These are phyloP conservation scores for Zizania palustris DNA, from an alignment of 202 grass and related monocot species.

Conservation along the genomic window DNA sequence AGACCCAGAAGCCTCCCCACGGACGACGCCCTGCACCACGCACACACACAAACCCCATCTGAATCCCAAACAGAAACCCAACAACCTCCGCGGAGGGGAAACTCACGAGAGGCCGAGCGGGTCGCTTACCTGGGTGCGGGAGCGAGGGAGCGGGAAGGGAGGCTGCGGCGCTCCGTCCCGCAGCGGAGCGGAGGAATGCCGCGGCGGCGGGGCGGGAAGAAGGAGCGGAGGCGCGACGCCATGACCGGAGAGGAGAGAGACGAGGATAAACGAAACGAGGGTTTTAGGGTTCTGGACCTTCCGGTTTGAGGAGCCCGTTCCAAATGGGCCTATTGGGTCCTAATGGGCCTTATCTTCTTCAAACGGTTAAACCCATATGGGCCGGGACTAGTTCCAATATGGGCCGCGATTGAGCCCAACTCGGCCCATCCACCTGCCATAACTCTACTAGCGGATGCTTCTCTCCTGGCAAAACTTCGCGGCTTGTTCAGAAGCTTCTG, in stretches of 20 bases:
- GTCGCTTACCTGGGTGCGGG: slow-evolving; percentile 40
- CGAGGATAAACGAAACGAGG: neutral
- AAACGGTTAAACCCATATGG: no score
- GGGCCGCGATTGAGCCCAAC: neutral
- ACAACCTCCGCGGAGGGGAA: neutral
- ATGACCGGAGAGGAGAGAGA: slow-evolving; percentile 36
- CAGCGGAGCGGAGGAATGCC: slow-evolving; percentile 45
- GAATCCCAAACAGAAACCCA: neutral
- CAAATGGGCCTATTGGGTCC: no score
- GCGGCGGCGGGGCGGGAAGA: slow-evolving; percentile 54
- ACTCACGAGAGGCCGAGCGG: neutral
- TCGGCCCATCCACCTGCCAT: neutral
- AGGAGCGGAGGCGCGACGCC: slow-evolving; percentile 63
- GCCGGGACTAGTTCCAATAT: no score
- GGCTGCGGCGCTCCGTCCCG: slow-evolving; percentile 24
- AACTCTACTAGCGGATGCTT: neutral
- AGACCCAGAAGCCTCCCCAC: slow-evolving; percentile 46
- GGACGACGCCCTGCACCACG: slow-evolving; percentile 28
- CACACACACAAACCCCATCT: slow-evolving; percentile 18
- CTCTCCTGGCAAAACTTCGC: neutral
- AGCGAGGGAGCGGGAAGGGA: slow-evolving; percentile 46
- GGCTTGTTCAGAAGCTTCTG: slow-evolving; percentile 32
- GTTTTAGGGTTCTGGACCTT: slow-evolving; percentile 52
- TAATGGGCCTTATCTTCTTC: neutral
- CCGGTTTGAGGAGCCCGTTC: neutral